Base-by-base conservation (phyloP, 805 yeast species). In the Cephaloascus fragrans region DNA sequence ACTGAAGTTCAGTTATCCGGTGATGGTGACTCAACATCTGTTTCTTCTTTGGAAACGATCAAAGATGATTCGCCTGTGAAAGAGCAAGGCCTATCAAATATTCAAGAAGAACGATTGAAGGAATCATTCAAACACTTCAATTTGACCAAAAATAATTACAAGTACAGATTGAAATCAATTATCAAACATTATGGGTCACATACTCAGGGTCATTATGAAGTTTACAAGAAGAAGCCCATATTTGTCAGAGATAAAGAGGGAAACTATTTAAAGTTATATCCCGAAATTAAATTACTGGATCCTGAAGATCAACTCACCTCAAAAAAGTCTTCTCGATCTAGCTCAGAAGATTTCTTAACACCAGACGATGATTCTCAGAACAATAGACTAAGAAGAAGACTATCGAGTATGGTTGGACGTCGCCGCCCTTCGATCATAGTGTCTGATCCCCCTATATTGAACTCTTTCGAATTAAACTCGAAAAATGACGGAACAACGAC, bases 141-240 rank as follows among this genome's bases (percentile, higher is more conserved):
- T 44, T 63, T 62, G 52, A 59, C 57, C 46, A 69, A 62, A 41
- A 67, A 62, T 44, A 54, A 53, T 26, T 62, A 58, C 43, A 69
- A 62, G 32, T 88, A 85, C 55, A 64, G 65, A 43, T 65, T 93
- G 29, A 73, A 71, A 44, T 83, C 96, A 0, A 63, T 86, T 44
- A 77, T 93, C 16, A 73, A 88, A 46, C 97, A 93, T 55, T 76
- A 80, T 35, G 98, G 98, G 0, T 78, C 90, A 1, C 97, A 89
- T 57, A 71, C 79, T 17, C 74, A 77, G 34, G 97, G 97, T 1
- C 97, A 89, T 53, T 89, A 88, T 54, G 95, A 89, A 50, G 85
- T 96, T 49, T 86, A 77, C 54, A 79, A 83, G 44, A 77, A 77
- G 36, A 89, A 88, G 53, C 90, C 93, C 2, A 55, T 71, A 3